Evolutionary conservation across 805 yeast genomes (phyloP).

Genomic region (Suhomyces canberraensis): DNA sequence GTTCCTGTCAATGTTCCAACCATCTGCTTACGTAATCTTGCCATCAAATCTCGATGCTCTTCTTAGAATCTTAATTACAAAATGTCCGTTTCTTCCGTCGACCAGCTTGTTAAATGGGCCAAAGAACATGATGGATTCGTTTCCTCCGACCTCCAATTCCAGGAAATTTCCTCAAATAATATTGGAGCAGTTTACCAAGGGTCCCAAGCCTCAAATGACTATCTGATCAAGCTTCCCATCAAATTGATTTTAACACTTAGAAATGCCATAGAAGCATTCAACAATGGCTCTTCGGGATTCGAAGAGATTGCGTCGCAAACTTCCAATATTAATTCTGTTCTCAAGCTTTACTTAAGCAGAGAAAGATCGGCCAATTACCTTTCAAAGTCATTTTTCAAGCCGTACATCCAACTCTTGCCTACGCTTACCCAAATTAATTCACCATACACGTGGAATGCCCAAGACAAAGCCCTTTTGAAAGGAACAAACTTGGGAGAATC

Average conservation of each 20-base stretch:
- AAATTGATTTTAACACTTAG: constrained; percentile 7
- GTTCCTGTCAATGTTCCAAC: no score
- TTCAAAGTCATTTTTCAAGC: constrained; percentile 19
- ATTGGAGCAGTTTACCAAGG: constrained; percentile 23
- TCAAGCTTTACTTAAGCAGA: constrained; percentile 34
- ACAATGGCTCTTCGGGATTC: constrained; percentile 1
- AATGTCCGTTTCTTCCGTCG: not conserved
- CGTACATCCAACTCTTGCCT: constrained; percentile 34
- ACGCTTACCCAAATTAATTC: constrained; percentile 43
- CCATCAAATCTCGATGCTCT: no score
- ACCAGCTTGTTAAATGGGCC: constrained; percentile 29
- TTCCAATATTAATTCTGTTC: constrained; percentile 25
- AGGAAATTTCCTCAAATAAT: constrained; percentile 16
- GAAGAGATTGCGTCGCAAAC: constrained; percentile 16
- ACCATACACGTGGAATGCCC: constrained; percentile 64
- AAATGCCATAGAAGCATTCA: constrained; percentile 6
- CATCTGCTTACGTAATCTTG: no score
- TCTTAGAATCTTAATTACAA: no score
- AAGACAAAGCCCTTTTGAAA: constrained; percentile 48
- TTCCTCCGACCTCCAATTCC: constrained; percentile 21
- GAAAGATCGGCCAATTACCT: constrained; percentile 18
- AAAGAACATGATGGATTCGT: constrained; percentile 26
- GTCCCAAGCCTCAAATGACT: constrained; percentile 2
- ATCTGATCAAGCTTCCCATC: constrained; percentile 9
- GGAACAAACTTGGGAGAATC: constrained; percentile 72